Evolutionary conservation across 768 basidiomycete genomes (phyloP).

Genomic region (Tephrocybe sp.): DNA sequence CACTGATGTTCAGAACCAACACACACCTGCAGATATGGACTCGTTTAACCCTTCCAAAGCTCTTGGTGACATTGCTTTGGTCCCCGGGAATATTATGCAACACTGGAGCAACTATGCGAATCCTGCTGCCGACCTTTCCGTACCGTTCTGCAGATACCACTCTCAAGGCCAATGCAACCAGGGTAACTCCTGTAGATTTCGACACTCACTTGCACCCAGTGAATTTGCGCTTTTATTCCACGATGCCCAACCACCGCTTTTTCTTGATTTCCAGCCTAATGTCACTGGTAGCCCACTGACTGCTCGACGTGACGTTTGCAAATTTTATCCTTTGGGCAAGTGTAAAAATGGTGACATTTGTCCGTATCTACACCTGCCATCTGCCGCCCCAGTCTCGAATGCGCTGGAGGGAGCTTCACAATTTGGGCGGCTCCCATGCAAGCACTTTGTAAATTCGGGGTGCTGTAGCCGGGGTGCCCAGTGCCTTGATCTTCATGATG

Average conservation of each 20-base stretch:
- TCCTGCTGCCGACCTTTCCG: conserved; percentile 27
- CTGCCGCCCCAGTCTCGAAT: conserved; percentile 6
- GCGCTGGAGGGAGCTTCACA: background rate
- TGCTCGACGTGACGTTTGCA: conserved; percentile 22
- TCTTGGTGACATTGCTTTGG: too few species aligned
- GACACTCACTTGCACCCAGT: conserved; percentile 36
- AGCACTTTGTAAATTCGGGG: conserved; percentile 18
- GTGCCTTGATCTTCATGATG: conserved; percentile 12
- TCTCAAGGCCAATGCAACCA: conserved; percentile 32
- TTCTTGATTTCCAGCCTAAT: background rate
- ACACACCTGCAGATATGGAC: too few species aligned
- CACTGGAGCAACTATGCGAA: conserved; percentile 46
- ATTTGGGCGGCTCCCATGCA: conserved; percentile 17
- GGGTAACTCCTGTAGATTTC: conserved; percentile 31
- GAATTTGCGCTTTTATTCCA: conserved; percentile 38
- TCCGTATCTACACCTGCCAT: conserved; percentile 30
- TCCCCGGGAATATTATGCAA: conserved; percentile 7
- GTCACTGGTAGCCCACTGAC: background rate
- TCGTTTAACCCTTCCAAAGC: too few species aligned
- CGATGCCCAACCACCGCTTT: conserved; percentile 32
- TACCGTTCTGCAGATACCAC: conserved; percentile 38
- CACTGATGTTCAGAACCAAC: too few species aligned
- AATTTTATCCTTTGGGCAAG: conserved; percentile 33
- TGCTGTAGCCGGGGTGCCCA: conserved; percentile 11
- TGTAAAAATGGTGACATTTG: conserved; percentile 38